phyloP scores from a whole-genome alignment of 768 basidiomycete species.

The Kwoniella bestiolae region DNA sequence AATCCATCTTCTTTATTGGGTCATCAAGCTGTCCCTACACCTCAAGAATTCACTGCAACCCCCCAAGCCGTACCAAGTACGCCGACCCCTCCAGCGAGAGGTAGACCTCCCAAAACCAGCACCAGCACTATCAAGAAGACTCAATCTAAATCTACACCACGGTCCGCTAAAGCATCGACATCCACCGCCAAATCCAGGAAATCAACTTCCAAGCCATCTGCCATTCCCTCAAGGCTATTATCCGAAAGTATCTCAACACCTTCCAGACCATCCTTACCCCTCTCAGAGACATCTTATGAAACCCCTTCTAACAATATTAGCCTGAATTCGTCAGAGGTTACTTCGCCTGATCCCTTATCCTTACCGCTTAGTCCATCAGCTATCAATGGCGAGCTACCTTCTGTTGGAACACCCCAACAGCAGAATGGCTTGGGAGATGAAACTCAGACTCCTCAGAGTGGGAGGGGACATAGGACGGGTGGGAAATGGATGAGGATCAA shows the following conservation, averaged over 20 bases:
- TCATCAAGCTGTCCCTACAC: not conserved
- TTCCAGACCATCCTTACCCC: slow-evolving; percentile 7
- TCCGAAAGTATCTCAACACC: slow-evolving; percentile 29
- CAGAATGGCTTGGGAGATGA: slow-evolving; percentile 2
- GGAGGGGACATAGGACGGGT: slow-evolving; percentile 58
- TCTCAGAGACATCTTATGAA: slow-evolving; percentile 15
- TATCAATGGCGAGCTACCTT: not conserved
- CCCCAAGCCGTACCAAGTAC: not conserved
- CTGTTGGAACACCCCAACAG: slow-evolving; percentile 14
- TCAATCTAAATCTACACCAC: slow-evolving; percentile 11
- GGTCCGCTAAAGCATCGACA: not conserved
- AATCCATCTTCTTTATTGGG: not conserved
- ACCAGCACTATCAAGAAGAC: not conserved
- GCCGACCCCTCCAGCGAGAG: not conserved
- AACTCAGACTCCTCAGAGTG: slow-evolving; percentile 4
- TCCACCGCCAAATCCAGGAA: not conserved
- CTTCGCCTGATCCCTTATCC: slow-evolving; percentile 24
- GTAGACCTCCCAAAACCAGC: not conserved
- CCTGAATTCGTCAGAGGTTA: slow-evolving; percentile 5
- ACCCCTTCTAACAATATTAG: not conserved
- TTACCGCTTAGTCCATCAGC: slow-evolving; percentile 22
- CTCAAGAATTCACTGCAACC: not conserved
- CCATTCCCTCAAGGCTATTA: slow-evolving; percentile 35
- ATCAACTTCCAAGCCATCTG: slow-evolving; percentile 18
- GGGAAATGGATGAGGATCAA: slow-evolving; percentile 61